Evolutionary conservation across 2,329 filamentous ascomycete genomes (phyloP), one percentile per base, ranked within the genome.

Genomic region (Sporothrix phasma): DNA sequence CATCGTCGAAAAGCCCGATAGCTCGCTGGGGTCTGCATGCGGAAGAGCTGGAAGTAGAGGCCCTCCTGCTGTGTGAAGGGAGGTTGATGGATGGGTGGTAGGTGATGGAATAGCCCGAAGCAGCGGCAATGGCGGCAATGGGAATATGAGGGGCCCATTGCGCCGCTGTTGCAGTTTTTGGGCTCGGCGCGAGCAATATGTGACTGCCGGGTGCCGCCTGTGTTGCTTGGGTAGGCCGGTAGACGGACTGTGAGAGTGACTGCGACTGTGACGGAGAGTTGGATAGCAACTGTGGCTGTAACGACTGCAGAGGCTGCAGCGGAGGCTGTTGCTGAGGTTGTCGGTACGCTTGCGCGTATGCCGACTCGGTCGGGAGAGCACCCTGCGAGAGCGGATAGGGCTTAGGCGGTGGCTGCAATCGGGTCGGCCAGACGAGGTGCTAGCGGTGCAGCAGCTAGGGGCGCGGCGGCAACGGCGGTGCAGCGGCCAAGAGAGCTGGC

Each of bases 1-100:
- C 77, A 22, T 80, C 82, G 70, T 88, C 83, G 66, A 88, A 88
- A 85, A 88, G 13, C 86, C 85, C 0, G 85, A 87, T 6, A 88
- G 75, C 69, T 87, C 84, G 54, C 75, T 81, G 1, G 85, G 0
- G 86, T 87, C 49, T 83, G 82, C 29, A 80, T 76, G 47, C 81
- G 80, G 69, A 88, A 88, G 13, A 87, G 74, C 64, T 84, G 79
- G 69, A 87, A 87, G 69, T 87, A 87, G 58, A 80, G 78, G 19
- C 76, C 78, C 66, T 88, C 84, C 56, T 77, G 75, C 5, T 77
- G 74, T 62, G 76, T 74, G 34, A 86, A 78, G 7, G 74, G n/a
- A 84, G 73, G 24, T 31, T 37, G 3, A 49, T 74, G 13, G 79
- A 74, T 8, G 81, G 80, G 54, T 66, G 45, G 51, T 68, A 68